Base-by-base conservation (phyloP, 495 filamentous ascomycete species). In the Aspergillus steynii region DNA sequence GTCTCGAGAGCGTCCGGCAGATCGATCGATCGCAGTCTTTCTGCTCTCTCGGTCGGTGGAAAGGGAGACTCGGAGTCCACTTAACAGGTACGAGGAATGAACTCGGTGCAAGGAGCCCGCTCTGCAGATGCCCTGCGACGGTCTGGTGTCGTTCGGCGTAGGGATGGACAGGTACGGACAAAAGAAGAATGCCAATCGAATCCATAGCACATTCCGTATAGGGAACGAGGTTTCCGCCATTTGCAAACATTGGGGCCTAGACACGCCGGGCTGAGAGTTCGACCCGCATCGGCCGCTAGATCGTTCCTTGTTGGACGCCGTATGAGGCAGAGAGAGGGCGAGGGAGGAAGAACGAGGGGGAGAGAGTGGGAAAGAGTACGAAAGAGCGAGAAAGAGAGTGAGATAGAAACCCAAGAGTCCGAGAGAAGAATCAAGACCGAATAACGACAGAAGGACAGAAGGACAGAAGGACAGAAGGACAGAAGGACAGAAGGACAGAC, bases 211-310 rank as follows among this genome's bases (percentile, higher is more conserved):
- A 32, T 53, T 32, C 51, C 9, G 29, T 14, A 34, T 14, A 53
- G 51, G 29, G 29, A 14, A 28, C 9, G 6, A 29, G 29, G 51
- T 53, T 32, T 15, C 51, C 32, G 32, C 29, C 32, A 29, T 29
- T 32, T 34, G 51, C 51, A 53, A 32, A 53, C 51, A 53, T 53
- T 53, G 51, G 51, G 51, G 51, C 51, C 51, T 53, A 53, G 51
- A 53, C 51, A 53, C 51, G 32, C 20, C 25, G 51, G 51, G 51
- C 51, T 53, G 37, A 42, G 51, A 53, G 28, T 53, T 53, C 34
- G 51, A 53, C 51, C 51, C 51, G 51, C 51, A 53, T 53, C 29
- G 34, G 29, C 29, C 51, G 51, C 28, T 27, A 14, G 28, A 42
- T 42, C 37, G 37, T 42, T 32, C 31, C 7, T 42, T 12, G 37